Evolutionary conservation across 1,284 basidiomycete genomes (phyloP), one percentile per base, ranked within the genome.

Genomic region (Trametes sp.): DNA sequence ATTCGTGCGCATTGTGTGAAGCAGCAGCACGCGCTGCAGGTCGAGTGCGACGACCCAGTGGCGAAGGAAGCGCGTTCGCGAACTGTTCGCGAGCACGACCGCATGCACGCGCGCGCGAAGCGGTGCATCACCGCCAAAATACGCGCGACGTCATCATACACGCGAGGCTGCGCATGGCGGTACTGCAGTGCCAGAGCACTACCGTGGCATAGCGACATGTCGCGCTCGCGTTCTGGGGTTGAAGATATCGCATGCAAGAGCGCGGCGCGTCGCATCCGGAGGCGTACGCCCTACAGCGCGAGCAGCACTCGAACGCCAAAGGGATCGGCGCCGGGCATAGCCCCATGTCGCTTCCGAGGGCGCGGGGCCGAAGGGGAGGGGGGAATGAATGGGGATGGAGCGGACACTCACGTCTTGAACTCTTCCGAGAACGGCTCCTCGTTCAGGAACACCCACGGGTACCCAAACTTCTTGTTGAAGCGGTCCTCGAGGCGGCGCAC

Each of bases 401-500:
- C 35, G 29, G 16, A 57, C 24, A 72, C 76, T 56, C 61, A 75
- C 84, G 77, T 76, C 69, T 89, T 92, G 76, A 93, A 94, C 44
- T 90, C 86, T n/a, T 90, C 87, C 36, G 81, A 78, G 70, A 92
- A 94, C 1, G 80, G 79, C 63, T 86, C 84, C 62, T 93, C 90
- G 72, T 93, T 93, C 67, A 93, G 76, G 72, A 93, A 87, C 19
- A 90, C 86, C 76, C 88, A 93, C 4, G 90, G 89, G 69, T 93
- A 93, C 23, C 78, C 73, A 60, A 83, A 85, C 63, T 82, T 82
- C 59, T 81, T 80, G 73, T 93, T 93, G 77, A 93, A 89, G 53
- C 84, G 75, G 66, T 87, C 84, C 74, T 89, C 86, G 21, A 87
- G 78, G 63, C 84, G 80, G 52, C 81, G 77, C 21, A 89, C 79